Conservation (phyloP, 129 eudicot species). For the Pittosporum tobira region DNA sequence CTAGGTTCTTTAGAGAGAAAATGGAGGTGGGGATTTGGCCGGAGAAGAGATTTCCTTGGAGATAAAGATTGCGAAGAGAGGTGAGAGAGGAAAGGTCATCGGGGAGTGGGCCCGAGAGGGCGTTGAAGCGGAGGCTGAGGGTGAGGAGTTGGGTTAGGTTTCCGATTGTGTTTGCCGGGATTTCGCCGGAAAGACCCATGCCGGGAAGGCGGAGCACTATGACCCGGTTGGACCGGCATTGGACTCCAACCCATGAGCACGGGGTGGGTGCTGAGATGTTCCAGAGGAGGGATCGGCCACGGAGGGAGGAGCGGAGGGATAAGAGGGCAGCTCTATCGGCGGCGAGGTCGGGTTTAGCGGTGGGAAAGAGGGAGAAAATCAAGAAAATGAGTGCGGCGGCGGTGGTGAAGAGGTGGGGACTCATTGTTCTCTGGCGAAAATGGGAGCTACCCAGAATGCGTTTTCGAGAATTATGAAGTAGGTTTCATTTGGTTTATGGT, state of each 20-base stretch:
- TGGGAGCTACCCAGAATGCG: background rate
- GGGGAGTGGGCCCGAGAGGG: constrained; percentile 60
- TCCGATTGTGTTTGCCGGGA: constrained; percentile 49
- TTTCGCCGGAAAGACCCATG: constrained; percentile 59
- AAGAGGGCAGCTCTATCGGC: constrained; percentile 59
- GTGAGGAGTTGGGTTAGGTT: constrained; percentile 50
- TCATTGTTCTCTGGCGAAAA: background rate
- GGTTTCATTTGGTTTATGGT: constrained; percentile 4
- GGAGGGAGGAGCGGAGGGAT: constrained; percentile 54
- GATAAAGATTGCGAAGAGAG: constrained; percentile 54
- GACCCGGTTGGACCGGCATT: constrained; percentile 47
- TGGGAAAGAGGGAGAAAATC: constrained; percentile 14
- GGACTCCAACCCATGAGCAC: constrained; percentile 66
- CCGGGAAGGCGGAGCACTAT: constrained; percentile 77
- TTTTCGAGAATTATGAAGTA: background rate
- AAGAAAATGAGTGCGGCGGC: constrained; percentile 15
- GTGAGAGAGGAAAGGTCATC: constrained; percentile 33
- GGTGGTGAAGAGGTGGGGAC: constrained; percentile 8
- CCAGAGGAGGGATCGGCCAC: constrained; percentile 79
- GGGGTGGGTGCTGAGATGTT: constrained; percentile 50
- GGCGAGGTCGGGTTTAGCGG: constrained; percentile 35
- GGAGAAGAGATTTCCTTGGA: constrained; percentile 50
- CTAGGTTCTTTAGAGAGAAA: constrained; percentile 32
- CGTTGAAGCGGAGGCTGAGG: constrained; percentile 69
- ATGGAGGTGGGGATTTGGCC: constrained; percentile 54